phyloP scores from a whole-genome alignment of 495 filamentous ascomycete species.

The Aspergillus conjunctus region DNA sequence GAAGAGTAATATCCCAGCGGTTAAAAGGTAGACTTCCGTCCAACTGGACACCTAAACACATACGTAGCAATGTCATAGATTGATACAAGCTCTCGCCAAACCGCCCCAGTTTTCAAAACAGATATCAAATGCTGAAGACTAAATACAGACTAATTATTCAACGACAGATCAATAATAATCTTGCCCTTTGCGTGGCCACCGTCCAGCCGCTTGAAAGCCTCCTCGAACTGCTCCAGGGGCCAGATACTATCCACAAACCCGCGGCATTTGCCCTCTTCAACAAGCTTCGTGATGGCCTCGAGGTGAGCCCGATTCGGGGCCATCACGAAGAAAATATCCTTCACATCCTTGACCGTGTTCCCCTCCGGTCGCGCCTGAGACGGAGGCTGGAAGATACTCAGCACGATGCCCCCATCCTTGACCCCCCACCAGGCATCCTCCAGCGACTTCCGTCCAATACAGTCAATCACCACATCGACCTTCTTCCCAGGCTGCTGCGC shows the following conservation, averaged over 20 bases:
- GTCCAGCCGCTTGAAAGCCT: slow-evolving; percentile 48
- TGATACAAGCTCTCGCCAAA: neutral
- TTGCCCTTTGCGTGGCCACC: slow-evolving; percentile 46
- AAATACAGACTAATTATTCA: slow-evolving; percentile 15
- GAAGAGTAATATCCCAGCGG: too few relatives aligned
- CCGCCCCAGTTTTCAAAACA: neutral
- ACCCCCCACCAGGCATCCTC: slow-evolving; percentile 50
- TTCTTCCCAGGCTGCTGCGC: slow-evolving; percentile 19
- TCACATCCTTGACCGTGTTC: slow-evolving; percentile 28
- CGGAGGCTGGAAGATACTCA: slow-evolving; percentile 56
- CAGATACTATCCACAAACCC: slow-evolving; percentile 52
- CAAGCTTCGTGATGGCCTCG: slow-evolving; percentile 42
- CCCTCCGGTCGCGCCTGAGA: slow-evolving; percentile 42
- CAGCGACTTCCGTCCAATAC: slow-evolving; percentile 48
- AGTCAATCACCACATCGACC: slow-evolving; percentile 58
- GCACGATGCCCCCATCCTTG: slow-evolving; percentile 42
- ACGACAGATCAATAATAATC: slow-evolving; percentile 39
- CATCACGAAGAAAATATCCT: slow-evolving; percentile 50
- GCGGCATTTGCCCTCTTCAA: slow-evolving; percentile 44
- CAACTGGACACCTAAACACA: too few relatives aligned
- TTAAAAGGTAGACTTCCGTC: too few relatives aligned
- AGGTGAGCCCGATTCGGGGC: slow-evolving; percentile 43
- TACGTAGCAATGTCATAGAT: too few relatives aligned
- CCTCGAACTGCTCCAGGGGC: slow-evolving; percentile 46
- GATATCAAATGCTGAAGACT: neutral